A percentile compares a stretch with the other conserved stretches of the same genome.
Conservation (phyloP, 2,329 filamentous ascomycete species). For the Colletotrichum tanaceti region DNA sequence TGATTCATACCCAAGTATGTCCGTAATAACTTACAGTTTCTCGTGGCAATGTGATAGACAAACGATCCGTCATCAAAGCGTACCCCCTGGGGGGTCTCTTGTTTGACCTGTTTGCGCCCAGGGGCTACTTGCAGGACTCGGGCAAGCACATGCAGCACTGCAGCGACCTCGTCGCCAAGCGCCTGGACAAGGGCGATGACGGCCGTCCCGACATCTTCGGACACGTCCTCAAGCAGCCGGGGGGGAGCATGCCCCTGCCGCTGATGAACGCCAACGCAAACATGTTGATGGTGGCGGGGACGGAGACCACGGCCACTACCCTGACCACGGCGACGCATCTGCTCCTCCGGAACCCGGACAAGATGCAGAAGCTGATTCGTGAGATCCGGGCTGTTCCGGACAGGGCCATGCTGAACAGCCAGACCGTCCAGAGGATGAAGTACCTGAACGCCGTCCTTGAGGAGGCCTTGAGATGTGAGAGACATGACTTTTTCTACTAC, state of each 20-base stretch:
- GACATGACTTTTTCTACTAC: too few species aligned
- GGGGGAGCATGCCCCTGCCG: neutral
- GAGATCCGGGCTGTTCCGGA: neutral
- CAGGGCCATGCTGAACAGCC: neutral
- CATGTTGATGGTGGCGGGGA: slow-evolving; percentile 6
- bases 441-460: slow-evolving; percentile 9
- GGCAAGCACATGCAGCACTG: neutral
- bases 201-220: neutral
- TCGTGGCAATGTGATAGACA: neutral
- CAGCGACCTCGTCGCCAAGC: neutral
- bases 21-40: neutral
- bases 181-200: slow-evolving; percentile 1
- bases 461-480: slow-evolving; percentile 5
- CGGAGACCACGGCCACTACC: slow-evolving; percentile 4
- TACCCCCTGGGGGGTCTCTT: neutral
- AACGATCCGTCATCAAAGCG: slow-evolving; percentile 5
- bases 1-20: neutral
- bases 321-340: neutral
- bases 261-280: neutral
- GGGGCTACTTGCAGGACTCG: neutral
- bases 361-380: slow-evolving; percentile 1
- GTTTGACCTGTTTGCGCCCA: slow-evolving; percentile 1
- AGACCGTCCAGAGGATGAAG: neutral
- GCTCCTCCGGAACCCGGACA: neutral
- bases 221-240: neutral